Percentiles rank a stretch among this genome's conserved stretches.
These are phyloP conservation scores for Lippia alba DNA, from an alignment of 305 asterid genomes.

Conservation along the genomic window DNA sequence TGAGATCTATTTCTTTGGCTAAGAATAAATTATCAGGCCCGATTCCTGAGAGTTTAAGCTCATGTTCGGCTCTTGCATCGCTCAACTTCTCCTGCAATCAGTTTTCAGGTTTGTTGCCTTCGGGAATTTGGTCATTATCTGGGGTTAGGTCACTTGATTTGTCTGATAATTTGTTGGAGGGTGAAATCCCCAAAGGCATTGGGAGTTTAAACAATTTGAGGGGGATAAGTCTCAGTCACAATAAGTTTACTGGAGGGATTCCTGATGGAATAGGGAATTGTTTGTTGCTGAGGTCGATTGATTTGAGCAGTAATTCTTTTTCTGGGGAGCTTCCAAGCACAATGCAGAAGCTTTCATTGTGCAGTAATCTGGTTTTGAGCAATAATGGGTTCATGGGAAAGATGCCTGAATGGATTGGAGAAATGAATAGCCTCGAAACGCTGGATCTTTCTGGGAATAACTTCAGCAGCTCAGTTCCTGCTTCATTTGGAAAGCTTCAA, in stretches of 20 bases:
- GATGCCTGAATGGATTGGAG: constrained; percentile 70
- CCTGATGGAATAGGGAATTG: constrained; percentile 70
- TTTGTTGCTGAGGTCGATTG: constrained; percentile 61
- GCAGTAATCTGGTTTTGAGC: constrained; percentile 43
- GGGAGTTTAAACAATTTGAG: constrained; percentile 58
- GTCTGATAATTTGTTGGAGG: constrained; percentile 63
- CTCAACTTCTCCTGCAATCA: constrained; percentile 61
- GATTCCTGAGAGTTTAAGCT: constrained; percentile 63
- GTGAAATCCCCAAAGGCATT: constrained; percentile 59
- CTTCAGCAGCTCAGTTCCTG: constrained; percentile 55
- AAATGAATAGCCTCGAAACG: constrained; percentile 58
- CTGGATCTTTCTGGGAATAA: constrained; percentile 63
- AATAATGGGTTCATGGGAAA: constrained; percentile 50
- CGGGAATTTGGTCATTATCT: constrained; percentile 58
- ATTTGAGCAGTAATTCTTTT: constrained; percentile 60
- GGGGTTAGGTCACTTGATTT: constrained; percentile 68
- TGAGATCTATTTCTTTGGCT: constrained; percentile 62
- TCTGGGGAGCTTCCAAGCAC: constrained; percentile 58
- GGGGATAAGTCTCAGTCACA: constrained; percentile 52
- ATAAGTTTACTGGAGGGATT: constrained; percentile 57
- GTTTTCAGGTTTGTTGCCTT: constrained; percentile 62
- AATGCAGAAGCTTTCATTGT: constrained; percentile 64
- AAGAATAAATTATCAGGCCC: constrained; percentile 61
- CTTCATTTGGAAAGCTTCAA: constrained; percentile 53
- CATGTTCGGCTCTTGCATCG: constrained; percentile 56